phyloP scores from a whole-genome alignment of 306 rosid species.

The Glycine tomentella region DNA sequence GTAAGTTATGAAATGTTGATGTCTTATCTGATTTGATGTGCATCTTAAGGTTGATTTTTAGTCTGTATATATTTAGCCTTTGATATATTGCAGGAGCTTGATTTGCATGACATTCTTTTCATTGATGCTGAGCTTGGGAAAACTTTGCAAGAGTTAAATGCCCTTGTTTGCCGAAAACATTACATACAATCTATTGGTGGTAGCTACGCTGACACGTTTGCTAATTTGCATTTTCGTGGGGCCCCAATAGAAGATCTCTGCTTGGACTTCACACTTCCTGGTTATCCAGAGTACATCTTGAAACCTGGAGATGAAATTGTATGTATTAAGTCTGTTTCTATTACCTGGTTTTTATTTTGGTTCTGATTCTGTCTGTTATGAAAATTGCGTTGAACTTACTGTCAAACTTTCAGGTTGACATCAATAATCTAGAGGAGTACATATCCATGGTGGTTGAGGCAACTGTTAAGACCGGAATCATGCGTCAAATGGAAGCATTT shows the following conservation, averaged over 20 bases:
- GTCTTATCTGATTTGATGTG: constrained; percentile 16
- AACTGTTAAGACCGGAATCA: constrained; percentile 87
- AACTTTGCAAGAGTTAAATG: constrained; percentile 86
- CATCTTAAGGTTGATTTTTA: constrained; percentile 10
- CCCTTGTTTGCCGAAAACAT: constrained; percentile 76
- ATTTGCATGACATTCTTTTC: constrained; percentile 88
- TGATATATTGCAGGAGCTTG: constrained; percentile 80
- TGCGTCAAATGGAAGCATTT: constrained; percentile 89
- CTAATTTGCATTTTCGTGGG: constrained; percentile 69
- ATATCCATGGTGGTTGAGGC: constrained; percentile 85
- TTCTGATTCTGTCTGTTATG: neutral
- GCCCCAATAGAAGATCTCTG: constrained; percentile 83
- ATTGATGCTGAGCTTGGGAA: constrained; percentile 92
- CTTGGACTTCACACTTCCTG: constrained; percentile 93
- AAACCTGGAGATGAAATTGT: constrained; percentile 88
- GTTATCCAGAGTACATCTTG: constrained; percentile 85
- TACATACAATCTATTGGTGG: constrained; percentile 62
- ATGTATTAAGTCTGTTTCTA: constrained; percentile 32
- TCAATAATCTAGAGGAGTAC: constrained; percentile 89
- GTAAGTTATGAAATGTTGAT: constrained; percentile 57
- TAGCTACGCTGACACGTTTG: constrained; percentile 47
- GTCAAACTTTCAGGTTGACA: constrained; percentile 71
- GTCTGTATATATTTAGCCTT: constrained; percentile 17
- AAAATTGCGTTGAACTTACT: constrained; percentile 23
- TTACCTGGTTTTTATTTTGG: neutral